Conservation (phyloP, 768 basidiomycete species). For the Grammothele lineata region DNA sequence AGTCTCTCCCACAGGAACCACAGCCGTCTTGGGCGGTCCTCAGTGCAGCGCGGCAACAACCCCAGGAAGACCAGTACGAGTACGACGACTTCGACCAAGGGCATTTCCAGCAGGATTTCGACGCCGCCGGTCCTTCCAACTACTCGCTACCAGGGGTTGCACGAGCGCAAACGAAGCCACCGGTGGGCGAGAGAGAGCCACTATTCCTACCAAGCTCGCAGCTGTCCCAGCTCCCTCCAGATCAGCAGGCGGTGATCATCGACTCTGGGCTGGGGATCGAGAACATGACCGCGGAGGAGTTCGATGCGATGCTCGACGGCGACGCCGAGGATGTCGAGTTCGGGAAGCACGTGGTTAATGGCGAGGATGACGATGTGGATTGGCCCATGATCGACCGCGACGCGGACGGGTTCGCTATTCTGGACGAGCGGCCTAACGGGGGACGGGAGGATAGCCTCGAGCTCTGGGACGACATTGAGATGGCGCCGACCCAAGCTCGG, state of each 20-base stretch:
- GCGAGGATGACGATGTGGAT: background rate
- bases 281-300: constrained; percentile 57
- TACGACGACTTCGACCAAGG: background rate
- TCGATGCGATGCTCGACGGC: constrained; percentile 55
- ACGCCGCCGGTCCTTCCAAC: background rate
- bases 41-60: constrained; percentile 8
- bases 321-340: constrained; percentile 50
- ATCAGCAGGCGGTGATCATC: constrained; percentile 47
- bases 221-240: constrained; percentile 47
- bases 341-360: constrained; percentile 3
- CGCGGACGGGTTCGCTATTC: no score
- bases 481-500: constrained; percentile 25
- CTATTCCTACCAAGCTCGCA: constrained; percentile 29
- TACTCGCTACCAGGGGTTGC: no score
- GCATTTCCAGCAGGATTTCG: background rate
- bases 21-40: constrained; percentile 11
- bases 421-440: constrained; percentile 18
- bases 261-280: constrained; percentile 66
- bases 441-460: constrained; percentile 17
- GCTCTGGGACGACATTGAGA: constrained; percentile 22
- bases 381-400: no score
- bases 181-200: constrained; percentile 19
- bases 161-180: no score
- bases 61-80: background rate
- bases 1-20: constrained; percentile 1